Base-by-base conservation (phyloP, 169 alveolate species). In the Eimeria falciformis region DNA sequence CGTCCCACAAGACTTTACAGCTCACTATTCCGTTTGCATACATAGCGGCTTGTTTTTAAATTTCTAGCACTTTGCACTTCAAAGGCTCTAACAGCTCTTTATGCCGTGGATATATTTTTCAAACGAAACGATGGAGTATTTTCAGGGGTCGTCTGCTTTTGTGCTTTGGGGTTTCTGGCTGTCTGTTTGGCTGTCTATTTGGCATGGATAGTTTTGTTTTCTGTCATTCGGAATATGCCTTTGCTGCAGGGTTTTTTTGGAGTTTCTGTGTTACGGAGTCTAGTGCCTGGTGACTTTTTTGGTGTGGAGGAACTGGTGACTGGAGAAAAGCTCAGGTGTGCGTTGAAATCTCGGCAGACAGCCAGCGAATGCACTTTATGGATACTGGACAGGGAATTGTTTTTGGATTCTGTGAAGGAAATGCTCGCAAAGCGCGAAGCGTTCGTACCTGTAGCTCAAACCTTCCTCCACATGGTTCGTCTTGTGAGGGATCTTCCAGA, bases 221-320 rank as follows among this genome's bases (percentile, higher is more conserved):
- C 50, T 47, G 0, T 14, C 11, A 5, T 45, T 37, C 65, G 65
- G 65, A 33, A 17, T 53, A 53, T 53, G 65, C 25, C 18, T 27
- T 23, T 40, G 65, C 18, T 58, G 69, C 93, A 90, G 93, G 93
- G 93, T 11, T 77, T 90, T 46, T 90, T 90, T 68, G 93, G 93
- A 43, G 90, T 37, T 53, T 56, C 81, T 23, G 93, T 75, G 46
- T 1, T 77, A 21, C 83, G 93, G 47, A 27, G 40, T 33, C 79
- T 90, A 71, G 65, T 62, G 6, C 90, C 89, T 0, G 90, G 84
- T n/a, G 90, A 77, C 25, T 90, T 77, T 90, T 90, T 90, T 21
- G 93, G 93, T 17, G 33, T 90, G 75, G 77, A 75, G n/a, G 93
- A 90, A 90, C 56, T 90, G 77, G 90, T 77, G 50, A 17, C 85